These are phyloP conservation scores for Spirogloea muscicola DNA, from an alignment of 139 green algal genomes.

Conservation along the genomic window DNA sequence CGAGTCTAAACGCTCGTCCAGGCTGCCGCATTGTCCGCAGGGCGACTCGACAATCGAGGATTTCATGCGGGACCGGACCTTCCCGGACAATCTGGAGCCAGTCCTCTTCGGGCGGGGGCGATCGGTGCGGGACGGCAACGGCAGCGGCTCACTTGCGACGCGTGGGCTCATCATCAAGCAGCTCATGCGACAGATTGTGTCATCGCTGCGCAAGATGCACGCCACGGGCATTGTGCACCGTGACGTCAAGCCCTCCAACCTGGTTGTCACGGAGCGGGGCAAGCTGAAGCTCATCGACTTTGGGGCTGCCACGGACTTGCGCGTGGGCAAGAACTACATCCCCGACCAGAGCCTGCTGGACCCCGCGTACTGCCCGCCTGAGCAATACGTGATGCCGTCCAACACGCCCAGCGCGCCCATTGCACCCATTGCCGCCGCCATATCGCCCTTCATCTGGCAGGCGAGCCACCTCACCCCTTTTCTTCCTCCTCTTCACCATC, in stretches of 20 bases:
- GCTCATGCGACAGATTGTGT: conserved; percentile 49
- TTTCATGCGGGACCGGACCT: conserved; percentile 33
- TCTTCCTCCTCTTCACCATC: background rate
- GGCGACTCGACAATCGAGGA: conserved; percentile 30
- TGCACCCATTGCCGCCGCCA: conserved; percentile 40
- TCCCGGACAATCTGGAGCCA: conserved; percentile 43
- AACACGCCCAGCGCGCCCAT: conserved; percentile 44
- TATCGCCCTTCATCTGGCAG: conserved; percentile 55
- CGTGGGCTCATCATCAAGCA: conserved; percentile 31
- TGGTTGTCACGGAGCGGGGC: conserved; percentile 47
- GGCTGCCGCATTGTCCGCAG: background rate
- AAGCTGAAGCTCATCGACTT: conserved; percentile 60
- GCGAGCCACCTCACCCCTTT: conserved; percentile 7
- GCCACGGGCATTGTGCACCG: conserved; percentile 57
- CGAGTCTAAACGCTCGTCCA: background rate
- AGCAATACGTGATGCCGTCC: conserved; percentile 55
- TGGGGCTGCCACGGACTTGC: conserved; percentile 54
- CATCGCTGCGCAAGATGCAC: conserved; percentile 48
- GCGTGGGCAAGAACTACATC: conserved; percentile 57
- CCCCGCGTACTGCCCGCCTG: conserved; percentile 56
- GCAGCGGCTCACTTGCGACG: background rate
- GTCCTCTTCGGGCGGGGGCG: conserved; percentile 19
- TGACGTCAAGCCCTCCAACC: conserved; percentile 59
- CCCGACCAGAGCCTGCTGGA: conserved; percentile 53
- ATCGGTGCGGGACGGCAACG: background rate